Evolutionary conservation across 139 green algal genomes (phyloP).

Genomic region (Spirogloea muscicola): DNA sequence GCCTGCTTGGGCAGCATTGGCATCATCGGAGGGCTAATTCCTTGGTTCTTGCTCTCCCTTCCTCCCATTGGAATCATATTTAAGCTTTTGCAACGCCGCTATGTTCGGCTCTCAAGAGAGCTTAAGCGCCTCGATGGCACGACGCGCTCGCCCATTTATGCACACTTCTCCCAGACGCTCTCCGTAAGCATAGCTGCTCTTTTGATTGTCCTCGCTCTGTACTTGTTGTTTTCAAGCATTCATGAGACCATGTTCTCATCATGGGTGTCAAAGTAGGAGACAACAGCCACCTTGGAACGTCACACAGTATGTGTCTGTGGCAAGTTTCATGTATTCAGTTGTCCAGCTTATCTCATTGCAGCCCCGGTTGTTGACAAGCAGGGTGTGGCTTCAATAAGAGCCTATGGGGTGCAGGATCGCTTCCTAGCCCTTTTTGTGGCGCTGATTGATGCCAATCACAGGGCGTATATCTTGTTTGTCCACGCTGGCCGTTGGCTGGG

Average conservation of each 20-base stretch:
- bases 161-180: constrained; percentile 37
- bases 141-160: constrained; percentile 36
- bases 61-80: constrained; percentile 3
- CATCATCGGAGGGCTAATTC: constrained; percentile 32
- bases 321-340: too few species aligned
- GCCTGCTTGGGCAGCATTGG: constrained; percentile 19
- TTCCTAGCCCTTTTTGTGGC: constrained; percentile 3
- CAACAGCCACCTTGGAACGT: too few species aligned
- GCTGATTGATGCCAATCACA: constrained; percentile 49
- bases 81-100: constrained; percentile 19
- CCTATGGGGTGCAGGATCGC: constrained; percentile 56
- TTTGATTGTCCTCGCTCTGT: too few species aligned
- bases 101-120: constrained; percentile 48
- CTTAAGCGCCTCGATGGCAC: constrained; percentile 38
- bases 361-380: neutral
- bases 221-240: too few species aligned
- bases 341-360: too few species aligned
- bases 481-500: constrained; percentile 82
- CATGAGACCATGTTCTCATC: too few species aligned
- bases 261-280: too few species aligned
- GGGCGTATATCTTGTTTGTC: constrained; percentile 42
- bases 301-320: too few species aligned
- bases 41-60: constrained; percentile 28
- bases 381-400: constrained; percentile 85
- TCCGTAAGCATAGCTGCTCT: constrained; percentile 24